phyloP scores from a whole-genome alignment of 2,329 filamentous ascomycete genomes.

The Helicocarpus griseus region DNA sequence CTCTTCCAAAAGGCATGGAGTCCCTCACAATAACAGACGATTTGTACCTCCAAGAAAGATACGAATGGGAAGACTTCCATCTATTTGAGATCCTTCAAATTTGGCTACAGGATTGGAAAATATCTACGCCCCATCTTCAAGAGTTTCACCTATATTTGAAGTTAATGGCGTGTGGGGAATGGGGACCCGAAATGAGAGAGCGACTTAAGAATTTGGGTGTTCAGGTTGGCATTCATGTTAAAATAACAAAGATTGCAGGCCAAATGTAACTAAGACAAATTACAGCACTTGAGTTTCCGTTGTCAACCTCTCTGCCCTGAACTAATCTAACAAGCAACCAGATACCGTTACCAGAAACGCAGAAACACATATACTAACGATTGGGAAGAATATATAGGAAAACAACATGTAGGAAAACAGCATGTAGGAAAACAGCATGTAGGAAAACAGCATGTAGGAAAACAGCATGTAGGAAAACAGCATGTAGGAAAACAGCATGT shows the following conservation, averaged over 20 bases:
- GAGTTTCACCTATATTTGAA: conserved; percentile 6
- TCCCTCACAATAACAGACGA: conserved; percentile 13
- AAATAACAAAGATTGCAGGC: conserved; percentile 1
- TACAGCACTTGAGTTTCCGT: background rate
- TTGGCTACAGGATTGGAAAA: conserved; percentile 12
- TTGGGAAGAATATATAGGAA: background rate
- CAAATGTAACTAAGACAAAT: background rate
- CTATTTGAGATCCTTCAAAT: conserved; percentile 7
- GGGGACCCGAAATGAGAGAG: conserved; percentile 4
- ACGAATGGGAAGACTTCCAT: background rate
- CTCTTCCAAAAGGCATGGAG: conserved; percentile 14
- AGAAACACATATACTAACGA: too few species aligned
- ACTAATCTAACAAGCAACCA: too few species aligned
- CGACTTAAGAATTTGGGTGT: conserved; percentile 2
- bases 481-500: too few species aligned
- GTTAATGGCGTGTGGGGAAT: background rate
- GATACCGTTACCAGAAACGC: too few species aligned
- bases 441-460: too few species aligned
- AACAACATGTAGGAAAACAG: too few species aligned
- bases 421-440: too few species aligned
- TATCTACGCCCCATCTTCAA: conserved; percentile 9
- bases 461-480: too few species aligned
- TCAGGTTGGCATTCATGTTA: conserved; percentile 1
- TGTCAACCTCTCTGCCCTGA: too few species aligned
- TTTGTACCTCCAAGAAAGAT: conserved; percentile 9